Evolutionary conservation across 441 rosid genomes (phyloP).

Genomic region (Arabidopsis hybrid): DNA sequence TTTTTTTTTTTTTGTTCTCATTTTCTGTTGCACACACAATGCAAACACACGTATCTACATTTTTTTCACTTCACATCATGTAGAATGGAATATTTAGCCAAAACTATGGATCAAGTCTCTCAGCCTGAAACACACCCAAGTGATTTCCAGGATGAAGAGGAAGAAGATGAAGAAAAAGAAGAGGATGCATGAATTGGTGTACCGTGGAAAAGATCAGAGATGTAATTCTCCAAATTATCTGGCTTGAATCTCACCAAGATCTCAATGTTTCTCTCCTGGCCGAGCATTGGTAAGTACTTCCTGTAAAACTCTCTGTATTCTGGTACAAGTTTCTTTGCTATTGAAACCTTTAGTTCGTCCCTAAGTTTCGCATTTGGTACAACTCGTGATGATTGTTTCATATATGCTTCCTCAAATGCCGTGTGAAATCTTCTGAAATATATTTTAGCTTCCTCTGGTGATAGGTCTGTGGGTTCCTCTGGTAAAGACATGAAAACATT

Average conservation of each 20-base stretch:
- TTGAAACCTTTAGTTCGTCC: constrained; percentile 65
- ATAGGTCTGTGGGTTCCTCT: constrained; percentile 44
- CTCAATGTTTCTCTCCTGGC: constrained; percentile 47
- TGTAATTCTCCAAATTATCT: constrained; percentile 61
- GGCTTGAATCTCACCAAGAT: constrained; percentile 51
- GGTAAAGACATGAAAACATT: constrained; percentile 56
- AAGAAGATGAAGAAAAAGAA: constrained; percentile 38
- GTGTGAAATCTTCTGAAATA: constrained; percentile 59
- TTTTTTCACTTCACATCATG: background rate
- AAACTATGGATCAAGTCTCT: constrained; percentile 15
- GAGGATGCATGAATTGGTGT: constrained; percentile 46
- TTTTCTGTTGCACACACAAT: constrained; percentile 16
- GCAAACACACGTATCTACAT: constrained; percentile 17
- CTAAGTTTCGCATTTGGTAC: constrained; percentile 61
- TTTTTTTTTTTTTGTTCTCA: constrained; percentile 17
- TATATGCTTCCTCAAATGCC: constrained; percentile 70
- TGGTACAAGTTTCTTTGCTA: constrained; percentile 57
- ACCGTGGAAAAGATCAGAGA: constrained; percentile 67
- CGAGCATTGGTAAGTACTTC: constrained; percentile 41
- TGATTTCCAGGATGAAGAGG: constrained; percentile 39
- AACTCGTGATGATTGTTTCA: constrained; percentile 56
- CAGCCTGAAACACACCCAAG: constrained; percentile 46
- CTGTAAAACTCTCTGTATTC: constrained; percentile 67
- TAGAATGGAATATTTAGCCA: constrained; percentile 6
- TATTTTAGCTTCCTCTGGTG: constrained; percentile 58